Conservation (phyloP, 352 stramenopile species). For the Phytophthora syringae region DNA sequence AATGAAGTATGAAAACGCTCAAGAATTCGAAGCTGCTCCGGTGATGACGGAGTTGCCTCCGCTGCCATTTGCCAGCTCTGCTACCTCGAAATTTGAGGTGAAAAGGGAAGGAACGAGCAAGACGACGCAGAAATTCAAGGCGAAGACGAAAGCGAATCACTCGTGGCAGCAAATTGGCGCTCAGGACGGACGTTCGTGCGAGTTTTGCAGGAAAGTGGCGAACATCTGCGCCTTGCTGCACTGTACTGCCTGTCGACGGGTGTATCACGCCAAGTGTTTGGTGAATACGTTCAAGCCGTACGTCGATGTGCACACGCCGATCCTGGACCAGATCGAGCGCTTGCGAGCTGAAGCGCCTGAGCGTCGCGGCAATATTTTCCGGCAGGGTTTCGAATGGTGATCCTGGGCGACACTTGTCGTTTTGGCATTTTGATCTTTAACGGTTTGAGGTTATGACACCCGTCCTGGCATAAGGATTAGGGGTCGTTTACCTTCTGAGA, state of each 20-base stretch:
- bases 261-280: slow-evolving; percentile 57
- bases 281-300: slow-evolving; percentile 41
- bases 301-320: slow-evolving; percentile 28
- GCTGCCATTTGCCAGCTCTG: slow-evolving; percentile 35
- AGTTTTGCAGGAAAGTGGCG: slow-evolving; percentile 46
- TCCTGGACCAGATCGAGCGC: slow-evolving; percentile 41
- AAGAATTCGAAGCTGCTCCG: slow-evolving; percentile 14
- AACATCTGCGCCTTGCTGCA: slow-evolving; percentile 48
- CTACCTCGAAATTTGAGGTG: neutral
- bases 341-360: slow-evolving; percentile 34
- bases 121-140: slow-evolving; percentile 13
- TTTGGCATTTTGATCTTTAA: too few species aligned
- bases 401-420: too few species aligned
- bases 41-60: slow-evolving; percentile 40
- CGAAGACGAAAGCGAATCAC: neutral
- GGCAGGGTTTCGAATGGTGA: too few species aligned
- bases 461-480: too few species aligned
- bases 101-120: slow-evolving; percentile 13
- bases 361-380: slow-evolving; percentile 45
- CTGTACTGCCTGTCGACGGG: slow-evolving; percentile 46
- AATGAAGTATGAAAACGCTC: neutral
- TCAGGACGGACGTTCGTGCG: slow-evolving; percentile 31
- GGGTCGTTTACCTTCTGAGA: slow-evolving; percentile 40
- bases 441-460: too few species aligned
- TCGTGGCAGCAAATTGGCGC: slow-evolving; percentile 2